Evolutionary conservation across 495 filamentous ascomycete species (phyloP).

Genomic region (Penicillium macrosclerotiorum): DNA sequence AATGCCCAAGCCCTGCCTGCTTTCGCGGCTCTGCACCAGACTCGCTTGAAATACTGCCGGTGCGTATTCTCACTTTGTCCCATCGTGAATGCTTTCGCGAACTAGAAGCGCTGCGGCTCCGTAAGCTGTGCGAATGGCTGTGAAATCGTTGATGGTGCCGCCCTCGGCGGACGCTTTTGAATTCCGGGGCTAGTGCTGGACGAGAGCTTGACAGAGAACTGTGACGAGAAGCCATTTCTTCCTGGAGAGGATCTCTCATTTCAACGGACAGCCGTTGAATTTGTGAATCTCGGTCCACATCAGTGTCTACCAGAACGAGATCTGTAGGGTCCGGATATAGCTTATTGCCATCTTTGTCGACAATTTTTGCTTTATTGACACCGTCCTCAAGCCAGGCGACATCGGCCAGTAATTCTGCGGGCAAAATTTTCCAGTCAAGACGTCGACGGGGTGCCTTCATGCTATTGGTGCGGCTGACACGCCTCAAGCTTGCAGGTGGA

Average conservation of each 20-base stretch:
- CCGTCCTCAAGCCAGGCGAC: conserved; percentile 79
- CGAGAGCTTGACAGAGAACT: conserved; percentile 32
- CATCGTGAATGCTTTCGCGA: conserved; percentile 20
- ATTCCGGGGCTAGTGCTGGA: conserved; percentile 27
- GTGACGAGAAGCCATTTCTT: conserved; percentile 21
- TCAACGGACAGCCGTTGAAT: conserved; percentile 16
- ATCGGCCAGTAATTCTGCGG: conserved; percentile 81
- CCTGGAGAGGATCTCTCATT: conserved; percentile 12
- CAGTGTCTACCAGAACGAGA: conserved; percentile 20
- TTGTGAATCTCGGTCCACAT: conserved; percentile 10
- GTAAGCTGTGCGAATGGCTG: conserved; percentile 23
- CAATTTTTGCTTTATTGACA: conserved; percentile 69
- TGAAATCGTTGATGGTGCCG: conserved; percentile 30
- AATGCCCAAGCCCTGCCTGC: conserved; percentile 12
- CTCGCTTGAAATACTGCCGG: conserved; percentile 31
- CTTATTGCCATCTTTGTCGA: conserved; percentile 67
- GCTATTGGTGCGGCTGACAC: conserved; percentile 34
- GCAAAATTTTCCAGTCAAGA: conserved; percentile 76
- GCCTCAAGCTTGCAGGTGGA: conserved; percentile 35
- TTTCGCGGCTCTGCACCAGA: conserved; percentile 22
- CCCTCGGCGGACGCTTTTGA: conserved; percentile 33
- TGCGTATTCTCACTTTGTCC: conserved; percentile 26
- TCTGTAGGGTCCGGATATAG: conserved; percentile 55
- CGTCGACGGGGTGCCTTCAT: conserved; percentile 60
- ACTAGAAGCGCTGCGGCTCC: conserved; percentile 28